Evolutionary conservation across 805 yeast species (phyloP).

Genomic region (Wickerhamomyces pijperi): DNA sequence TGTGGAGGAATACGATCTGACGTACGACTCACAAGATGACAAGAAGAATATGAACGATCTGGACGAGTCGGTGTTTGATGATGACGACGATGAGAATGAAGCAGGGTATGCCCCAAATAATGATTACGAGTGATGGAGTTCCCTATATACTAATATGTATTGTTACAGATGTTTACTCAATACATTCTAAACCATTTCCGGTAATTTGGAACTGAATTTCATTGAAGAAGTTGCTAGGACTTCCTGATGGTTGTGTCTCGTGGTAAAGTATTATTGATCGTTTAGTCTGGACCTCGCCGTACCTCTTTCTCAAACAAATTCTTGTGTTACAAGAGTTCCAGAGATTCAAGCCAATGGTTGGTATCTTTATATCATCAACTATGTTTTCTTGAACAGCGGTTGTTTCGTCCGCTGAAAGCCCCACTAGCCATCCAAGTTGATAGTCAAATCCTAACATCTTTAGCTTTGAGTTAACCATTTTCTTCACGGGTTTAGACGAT

Average conservation of each 20-base stretch:
- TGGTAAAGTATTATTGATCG: too few species aligned
- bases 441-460: slow-evolving; percentile 34
- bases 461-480: slow-evolving; percentile 13
- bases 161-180: too few species aligned
- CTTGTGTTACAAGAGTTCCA: slow-evolving; percentile 39
- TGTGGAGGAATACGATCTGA: slow-evolving; percentile 35
- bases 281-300: too few species aligned
- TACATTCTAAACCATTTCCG: too few species aligned
- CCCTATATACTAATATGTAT: too few species aligned
- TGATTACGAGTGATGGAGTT: not conserved
- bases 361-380: slow-evolving; percentile 22
- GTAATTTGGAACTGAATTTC: too few species aligned
- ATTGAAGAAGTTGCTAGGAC: too few species aligned
- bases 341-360: slow-evolving; percentile 49
- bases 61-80: slow-evolving; percentile 17
- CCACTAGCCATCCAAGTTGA: slow-evolving; percentile 63
- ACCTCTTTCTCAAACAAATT: slow-evolving; percentile 31
- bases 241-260: too few species aligned
- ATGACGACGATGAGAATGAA: slow-evolving; percentile 11
- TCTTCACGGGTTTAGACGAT: slow-evolving; percentile 39
- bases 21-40: slow-evolving; percentile 26
- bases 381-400: slow-evolving; percentile 21
- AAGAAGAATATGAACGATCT: slow-evolving; percentile 18
- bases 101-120: not conserved
- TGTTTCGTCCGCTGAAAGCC: slow-evolving; percentile 29